phyloP scores from a whole-genome alignment of 2,329 filamentous ascomycete genomes.

The Sporothrix pallida region DNA sequence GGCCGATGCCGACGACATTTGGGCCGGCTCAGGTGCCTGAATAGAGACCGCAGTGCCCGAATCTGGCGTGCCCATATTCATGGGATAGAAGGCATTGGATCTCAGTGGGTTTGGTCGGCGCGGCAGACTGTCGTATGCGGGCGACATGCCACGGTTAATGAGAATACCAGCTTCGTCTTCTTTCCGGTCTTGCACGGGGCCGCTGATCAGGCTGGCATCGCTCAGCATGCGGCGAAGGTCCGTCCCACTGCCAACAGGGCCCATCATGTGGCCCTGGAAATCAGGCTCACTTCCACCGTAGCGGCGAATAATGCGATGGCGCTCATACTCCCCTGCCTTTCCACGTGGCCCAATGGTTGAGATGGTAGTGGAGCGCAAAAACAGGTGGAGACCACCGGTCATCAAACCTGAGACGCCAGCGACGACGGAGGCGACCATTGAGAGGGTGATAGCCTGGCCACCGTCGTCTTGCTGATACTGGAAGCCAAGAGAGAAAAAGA shows the following conservation, averaged over 20 bases:
- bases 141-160: constrained; percentile 37
- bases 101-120: constrained; percentile 43
- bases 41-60: constrained; percentile 21
- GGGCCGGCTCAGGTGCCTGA: constrained; percentile 44
- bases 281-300: constrained; percentile 41
- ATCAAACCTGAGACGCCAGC: constrained; percentile 70
- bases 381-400: constrained; percentile 69
- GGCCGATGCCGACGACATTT: constrained; percentile 39
- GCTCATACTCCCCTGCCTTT: constrained; percentile 55
- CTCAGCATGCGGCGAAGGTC: constrained; percentile 45
- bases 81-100: constrained; percentile 45
- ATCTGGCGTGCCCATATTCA: not conserved
- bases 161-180: constrained; percentile 44
- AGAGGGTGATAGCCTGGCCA: constrained; percentile 54
- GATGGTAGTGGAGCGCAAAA: constrained; percentile 67
- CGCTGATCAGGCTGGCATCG: constrained; percentile 45
- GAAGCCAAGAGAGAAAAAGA: constrained; percentile 64
- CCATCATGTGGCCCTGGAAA: constrained; percentile 47
- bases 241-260: constrained; percentile 42
- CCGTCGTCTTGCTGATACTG: constrained; percentile 45
- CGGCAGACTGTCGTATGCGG: constrained; percentile 34
- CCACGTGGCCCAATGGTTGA: constrained; percentile 59
- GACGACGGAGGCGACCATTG: constrained; percentile 69
- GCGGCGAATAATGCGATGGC: constrained; percentile 51
- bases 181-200: constrained; percentile 41